phyloP scores from a whole-genome alignment of 148 eudicot species.

The Nepenthes mirabilis region DNA sequence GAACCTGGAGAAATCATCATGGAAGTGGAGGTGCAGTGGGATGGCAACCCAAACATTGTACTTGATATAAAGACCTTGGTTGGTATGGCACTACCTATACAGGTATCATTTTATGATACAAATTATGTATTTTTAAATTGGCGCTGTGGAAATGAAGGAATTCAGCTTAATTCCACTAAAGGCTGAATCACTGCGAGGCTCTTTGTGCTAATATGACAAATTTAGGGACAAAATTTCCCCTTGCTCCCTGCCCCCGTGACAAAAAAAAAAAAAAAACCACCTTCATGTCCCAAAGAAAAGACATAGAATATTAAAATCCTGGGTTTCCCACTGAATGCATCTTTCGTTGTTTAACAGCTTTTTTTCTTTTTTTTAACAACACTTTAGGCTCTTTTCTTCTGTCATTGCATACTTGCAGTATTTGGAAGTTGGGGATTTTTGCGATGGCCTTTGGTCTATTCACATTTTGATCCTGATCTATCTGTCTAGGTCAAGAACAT shows the following conservation, averaged over 20 bases:
- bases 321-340: no score
- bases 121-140: background rate
- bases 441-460: background rate
- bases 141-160: background rate
- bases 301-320: no score
- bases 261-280: no score
- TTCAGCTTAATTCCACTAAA: background rate
- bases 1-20: slow-evolving; percentile 48
- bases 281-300: no score
- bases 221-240: no score
- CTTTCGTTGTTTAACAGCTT: background rate
- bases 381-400: no score
- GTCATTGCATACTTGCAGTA: no score
- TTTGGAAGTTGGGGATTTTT: no score
- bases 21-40: slow-evolving; percentile 93
- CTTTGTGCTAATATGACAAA: no score
- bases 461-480: slow-evolving; percentile 4
- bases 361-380: background rate
- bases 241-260: no score
- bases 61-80: slow-evolving; percentile 61
- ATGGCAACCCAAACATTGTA: slow-evolving; percentile 68
- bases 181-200: no score
- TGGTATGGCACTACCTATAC: slow-evolving; percentile 71
- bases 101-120: slow-evolving; percentile 26
- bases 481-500: slow-evolving; percentile 58